phyloP scores from a whole-genome alignment of 768 basidiomycete genomes.

The Termitomyces heimii region DNA sequence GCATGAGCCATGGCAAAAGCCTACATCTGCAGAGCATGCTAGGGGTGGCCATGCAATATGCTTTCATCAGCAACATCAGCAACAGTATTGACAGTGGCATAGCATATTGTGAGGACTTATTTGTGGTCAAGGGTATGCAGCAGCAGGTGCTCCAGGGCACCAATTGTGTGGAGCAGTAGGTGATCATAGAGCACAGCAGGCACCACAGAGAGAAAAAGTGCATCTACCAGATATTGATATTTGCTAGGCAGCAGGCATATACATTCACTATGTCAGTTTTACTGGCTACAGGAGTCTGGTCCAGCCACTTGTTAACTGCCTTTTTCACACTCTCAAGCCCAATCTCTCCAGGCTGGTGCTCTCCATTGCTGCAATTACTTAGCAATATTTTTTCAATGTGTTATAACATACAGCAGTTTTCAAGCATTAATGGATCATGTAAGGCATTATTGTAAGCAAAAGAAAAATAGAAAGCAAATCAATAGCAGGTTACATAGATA shows the following conservation, averaged over 20 bases:
- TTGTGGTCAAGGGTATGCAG: conserved; percentile 67
- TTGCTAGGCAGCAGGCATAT: too few relatives aligned
- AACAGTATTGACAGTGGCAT: conserved; percentile 69
- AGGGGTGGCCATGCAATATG: conserved; percentile 71
- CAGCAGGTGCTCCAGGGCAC: conserved; percentile 65
- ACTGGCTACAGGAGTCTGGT: conserved; percentile 68
- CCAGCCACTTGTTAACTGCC: conserved; percentile 74
- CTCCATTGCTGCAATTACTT: too few relatives aligned
- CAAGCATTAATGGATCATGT: too few relatives aligned
- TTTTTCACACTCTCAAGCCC: conserved; percentile 83
- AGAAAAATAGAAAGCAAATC: too few relatives aligned
- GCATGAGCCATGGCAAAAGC: conserved; percentile 59
- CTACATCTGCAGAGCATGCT: conserved; percentile 75
- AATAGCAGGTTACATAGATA: too few relatives aligned
- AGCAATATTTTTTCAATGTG: too few relatives aligned
- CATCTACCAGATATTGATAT: conserved; percentile 50
- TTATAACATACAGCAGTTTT: too few relatives aligned
- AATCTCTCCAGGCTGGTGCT: too few relatives aligned
- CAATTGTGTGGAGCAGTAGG: conserved; percentile 58
- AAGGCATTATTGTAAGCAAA: too few relatives aligned
- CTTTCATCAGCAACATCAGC: conserved; percentile 71
- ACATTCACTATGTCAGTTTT: conserved; percentile 73
- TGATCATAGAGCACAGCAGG: conserved; percentile 62
- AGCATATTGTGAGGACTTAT: conserved; percentile 48
- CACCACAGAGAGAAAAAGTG: conserved; percentile 70